Base-by-base conservation (phyloP, 2,329 filamentous ascomycete genomes). In the Nemania sp. region DNA sequence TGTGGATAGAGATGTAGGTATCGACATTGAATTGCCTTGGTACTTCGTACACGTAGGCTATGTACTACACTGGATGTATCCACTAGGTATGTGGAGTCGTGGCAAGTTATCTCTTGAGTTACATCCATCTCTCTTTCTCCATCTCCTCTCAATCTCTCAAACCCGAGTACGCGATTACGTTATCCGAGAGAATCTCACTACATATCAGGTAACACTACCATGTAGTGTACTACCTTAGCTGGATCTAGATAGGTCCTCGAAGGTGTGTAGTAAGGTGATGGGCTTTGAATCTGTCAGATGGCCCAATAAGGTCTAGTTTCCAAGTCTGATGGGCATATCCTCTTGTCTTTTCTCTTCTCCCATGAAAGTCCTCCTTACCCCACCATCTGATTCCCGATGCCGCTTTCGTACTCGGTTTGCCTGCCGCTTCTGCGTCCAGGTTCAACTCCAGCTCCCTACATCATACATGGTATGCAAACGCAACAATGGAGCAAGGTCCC, bases 261-360 rank as follows among this genome's bases (percentile, higher is more conserved):
- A 43, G 56, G 51, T 59, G 51, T 59, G 51, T 62, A 62, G 60
- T 62, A 62, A 62, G 34, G 40, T 59, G 42, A 51, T 37, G 18
- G 50, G 49, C 51, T 32, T 21, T 20, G 13, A 25, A 53, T 59
- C 55, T 55, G 59, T 62, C 55, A 62, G 59, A 62, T 62, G 42
- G 11, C 11, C 50, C 39, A 29, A 39, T 55, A 62, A 47, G 55
- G 51, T 55, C 18, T 39, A 11, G 25, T 7, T 7, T 29, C 7
- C 25, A 7, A 7, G 25, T 29, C 25, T 29, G 3, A 4, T 29
- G 25, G 25, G 25, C 25, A 7, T 29, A 32, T 50, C 49, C 21
- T 53, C 13, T n/a, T 17, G n/a, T 39, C 15, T 45, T 20, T 45
- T 17, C 2, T 17, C 20, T 46, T 57, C 32, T 18, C 17, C 25